phyloP scores from a whole-genome alignment of 1,139 yeast genomes.

The Yamadazyma spencermartinsiae region DNA sequence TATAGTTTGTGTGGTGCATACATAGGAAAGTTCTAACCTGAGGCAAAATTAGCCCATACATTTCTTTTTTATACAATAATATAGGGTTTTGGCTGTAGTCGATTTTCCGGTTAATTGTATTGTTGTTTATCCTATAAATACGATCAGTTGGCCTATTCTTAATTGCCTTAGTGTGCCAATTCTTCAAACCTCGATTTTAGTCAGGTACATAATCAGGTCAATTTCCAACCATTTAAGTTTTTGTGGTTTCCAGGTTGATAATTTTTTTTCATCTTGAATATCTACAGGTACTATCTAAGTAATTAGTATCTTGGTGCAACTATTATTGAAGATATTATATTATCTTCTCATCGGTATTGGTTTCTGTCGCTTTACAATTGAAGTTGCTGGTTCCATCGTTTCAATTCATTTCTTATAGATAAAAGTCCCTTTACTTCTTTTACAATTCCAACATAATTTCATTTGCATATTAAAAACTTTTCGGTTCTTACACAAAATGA shows the following conservation, averaged over 20 bases:
- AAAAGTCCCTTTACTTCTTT: not conserved
- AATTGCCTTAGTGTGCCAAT: not conserved
- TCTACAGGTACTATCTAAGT: not conserved
- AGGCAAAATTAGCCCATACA: not conserved
- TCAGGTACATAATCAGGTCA: slow-evolving; percentile 2
- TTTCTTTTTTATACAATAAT: not conserved
- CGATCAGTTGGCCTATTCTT: slow-evolving; percentile 1
- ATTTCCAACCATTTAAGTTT: not conserved
- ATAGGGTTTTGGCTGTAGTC: not conserved
- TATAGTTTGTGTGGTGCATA: not conserved
- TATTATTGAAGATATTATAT: too few relatives aligned
- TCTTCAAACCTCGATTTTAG: slow-evolving; percentile 1
- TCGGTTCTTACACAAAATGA: slow-evolving; percentile 1
- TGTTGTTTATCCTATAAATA: slow-evolving; percentile 3
- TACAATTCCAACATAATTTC: not conserved
- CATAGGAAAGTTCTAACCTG: slow-evolving; percentile 1
- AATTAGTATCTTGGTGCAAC: too few relatives aligned
- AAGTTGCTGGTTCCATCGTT: not conserved
- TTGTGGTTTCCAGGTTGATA: not conserved
- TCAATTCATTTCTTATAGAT: not conserved
- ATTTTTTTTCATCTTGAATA: not conserved
- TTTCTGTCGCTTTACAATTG: not conserved
- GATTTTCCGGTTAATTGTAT: not conserved
- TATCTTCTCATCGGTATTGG: too few relatives aligned
- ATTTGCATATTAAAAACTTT: not conserved